phyloP scores from a whole-genome alignment of 2,329 filamentous ascomycete species.

The Verticillium nubilum region DNA sequence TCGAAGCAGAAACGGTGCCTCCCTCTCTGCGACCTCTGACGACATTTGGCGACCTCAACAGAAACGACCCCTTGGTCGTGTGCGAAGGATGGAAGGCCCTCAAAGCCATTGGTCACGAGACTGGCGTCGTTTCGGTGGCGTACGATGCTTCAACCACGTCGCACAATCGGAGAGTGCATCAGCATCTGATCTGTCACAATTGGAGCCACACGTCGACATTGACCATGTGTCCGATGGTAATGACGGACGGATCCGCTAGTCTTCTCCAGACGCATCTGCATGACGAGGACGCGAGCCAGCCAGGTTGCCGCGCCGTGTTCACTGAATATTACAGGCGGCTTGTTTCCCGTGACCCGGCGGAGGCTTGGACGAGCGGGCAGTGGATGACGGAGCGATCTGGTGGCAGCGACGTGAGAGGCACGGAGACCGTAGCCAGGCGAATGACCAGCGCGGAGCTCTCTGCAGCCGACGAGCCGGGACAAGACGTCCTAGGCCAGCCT shows the following conservation, averaged over 20 bases:
- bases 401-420: slow-evolving; percentile 63
- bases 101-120: slow-evolving; percentile 10
- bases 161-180: slow-evolving; percentile 11
- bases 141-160: slow-evolving; percentile 5
- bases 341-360: slow-evolving; percentile 40
- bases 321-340: slow-evolving; percentile 48
- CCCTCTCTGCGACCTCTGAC: slow-evolving; percentile 9
- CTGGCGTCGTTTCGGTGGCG: slow-evolving; percentile 9
- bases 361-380: slow-evolving; percentile 66
- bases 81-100: slow-evolving; percentile 13
- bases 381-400: slow-evolving; percentile 73
- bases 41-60: slow-evolving; percentile 11
- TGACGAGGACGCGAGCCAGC: slow-evolving; percentile 10
- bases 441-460: slow-evolving; percentile 15
- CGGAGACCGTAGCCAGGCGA: slow-evolving; percentile 52
- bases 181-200: slow-evolving; percentile 7
- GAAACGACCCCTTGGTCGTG: slow-evolving; percentile 9
- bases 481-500: slow-evolving; percentile 17
- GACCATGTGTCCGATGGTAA: slow-evolving; percentile 54
- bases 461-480: slow-evolving; percentile 14
- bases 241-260: slow-evolving; percentile 58
- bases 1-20: slow-evolving; percentile 8
- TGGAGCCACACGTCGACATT: slow-evolving; percentile 6
- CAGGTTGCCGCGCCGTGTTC: slow-evolving; percentile 35
- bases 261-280: slow-evolving; percentile 40